Percentiles rank a stretch among this genome's conserved stretches.
Evolutionary conservation across 2,329 filamentous ascomycete species (phyloP).

Genomic region (Ceratocystis variospora): DNA sequence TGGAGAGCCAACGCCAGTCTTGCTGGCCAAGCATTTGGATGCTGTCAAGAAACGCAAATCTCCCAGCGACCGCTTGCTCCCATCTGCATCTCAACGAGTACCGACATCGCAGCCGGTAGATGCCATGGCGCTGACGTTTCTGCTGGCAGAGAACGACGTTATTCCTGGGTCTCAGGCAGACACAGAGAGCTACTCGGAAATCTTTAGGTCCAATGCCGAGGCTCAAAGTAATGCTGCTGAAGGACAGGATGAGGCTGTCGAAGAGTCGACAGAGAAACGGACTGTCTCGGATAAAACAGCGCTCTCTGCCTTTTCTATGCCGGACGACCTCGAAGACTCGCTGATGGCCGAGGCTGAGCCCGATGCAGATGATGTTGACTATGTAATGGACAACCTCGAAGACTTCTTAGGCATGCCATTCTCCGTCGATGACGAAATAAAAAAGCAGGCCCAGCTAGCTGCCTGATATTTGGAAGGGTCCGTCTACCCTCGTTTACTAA

Average conservation of each 20-base stretch:
- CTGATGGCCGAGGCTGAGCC: slow-evolving; percentile 25
- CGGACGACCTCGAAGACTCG: slow-evolving; percentile 4
- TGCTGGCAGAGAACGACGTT: slow-evolving; percentile 30
- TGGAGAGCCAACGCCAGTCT: slow-evolving; percentile 20
- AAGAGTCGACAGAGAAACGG: slow-evolving; percentile 11
- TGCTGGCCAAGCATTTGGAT: slow-evolving; percentile 15
- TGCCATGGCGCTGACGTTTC: slow-evolving; percentile 39
- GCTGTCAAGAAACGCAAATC: slow-evolving; percentile 9
- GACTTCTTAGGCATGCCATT: slow-evolving; percentile 31
- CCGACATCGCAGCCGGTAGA: slow-evolving; percentile 30
- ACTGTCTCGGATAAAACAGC: background rate
- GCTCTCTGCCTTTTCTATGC: background rate
- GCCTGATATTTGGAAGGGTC: background rate
- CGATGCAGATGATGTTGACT: slow-evolving; percentile 32
- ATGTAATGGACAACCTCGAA: slow-evolving; percentile 33
- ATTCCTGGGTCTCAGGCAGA: slow-evolving; percentile 16
- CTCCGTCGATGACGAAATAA: slow-evolving; percentile 26
- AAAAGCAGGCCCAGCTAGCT: slow-evolving; percentile 18
- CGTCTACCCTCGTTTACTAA: too few relatives aligned
- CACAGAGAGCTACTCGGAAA: slow-evolving; percentile 13
- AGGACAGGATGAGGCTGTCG: slow-evolving; percentile 11
- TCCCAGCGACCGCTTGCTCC: slow-evolving; percentile 25
- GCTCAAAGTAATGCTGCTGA: slow-evolving; percentile 7
- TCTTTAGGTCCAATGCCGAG: slow-evolving; percentile 6
- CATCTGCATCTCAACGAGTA: slow-evolving; percentile 31